phyloP scores from a whole-genome alignment of 2,329 filamentous ascomycete species.

The Verticillium albo-atrum region DNA sequence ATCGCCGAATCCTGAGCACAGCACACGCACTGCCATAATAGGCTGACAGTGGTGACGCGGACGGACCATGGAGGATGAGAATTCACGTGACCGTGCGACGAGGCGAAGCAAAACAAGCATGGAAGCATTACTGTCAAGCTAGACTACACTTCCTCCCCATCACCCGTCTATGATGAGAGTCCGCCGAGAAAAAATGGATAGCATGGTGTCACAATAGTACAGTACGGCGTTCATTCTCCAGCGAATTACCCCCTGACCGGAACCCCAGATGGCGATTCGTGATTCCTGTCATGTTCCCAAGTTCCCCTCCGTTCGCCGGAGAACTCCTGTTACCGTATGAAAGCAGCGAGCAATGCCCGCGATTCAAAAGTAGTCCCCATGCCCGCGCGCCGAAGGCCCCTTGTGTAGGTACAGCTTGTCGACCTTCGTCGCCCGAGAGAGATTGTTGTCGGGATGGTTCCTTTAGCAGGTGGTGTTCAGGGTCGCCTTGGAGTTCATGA shows the following conservation, averaged over 20 bases:
- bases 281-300: constrained; percentile 6
- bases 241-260: constrained; percentile 14
- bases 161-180: constrained; percentile 44
- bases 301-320: constrained; percentile 16
- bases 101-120: neutral
- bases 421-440: constrained; percentile 19
- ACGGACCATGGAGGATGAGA: neutral
- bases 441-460: constrained; percentile 14
- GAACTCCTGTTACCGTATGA: neutral
- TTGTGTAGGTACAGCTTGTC: constrained; percentile 30
- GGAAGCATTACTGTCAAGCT: constrained; percentile 26
- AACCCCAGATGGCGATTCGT: constrained; percentile 3
- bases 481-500: constrained; percentile 96
- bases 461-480: constrained; percentile 59
- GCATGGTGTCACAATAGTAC: constrained; percentile 48
- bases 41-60: neutral
- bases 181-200: constrained; percentile 28
- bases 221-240: constrained; percentile 31
- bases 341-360: neutral
- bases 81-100: neutral
- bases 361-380: constrained; percentile 2
- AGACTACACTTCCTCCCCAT: constrained; percentile 37
- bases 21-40: no score
- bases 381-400: constrained; percentile 10
- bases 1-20: no score